Percentiles rank a stretch among this genome's conserved stretches.
Conservation (phyloP, 768 basidiomycete genomes). For the Lentinula edodes region DNA sequence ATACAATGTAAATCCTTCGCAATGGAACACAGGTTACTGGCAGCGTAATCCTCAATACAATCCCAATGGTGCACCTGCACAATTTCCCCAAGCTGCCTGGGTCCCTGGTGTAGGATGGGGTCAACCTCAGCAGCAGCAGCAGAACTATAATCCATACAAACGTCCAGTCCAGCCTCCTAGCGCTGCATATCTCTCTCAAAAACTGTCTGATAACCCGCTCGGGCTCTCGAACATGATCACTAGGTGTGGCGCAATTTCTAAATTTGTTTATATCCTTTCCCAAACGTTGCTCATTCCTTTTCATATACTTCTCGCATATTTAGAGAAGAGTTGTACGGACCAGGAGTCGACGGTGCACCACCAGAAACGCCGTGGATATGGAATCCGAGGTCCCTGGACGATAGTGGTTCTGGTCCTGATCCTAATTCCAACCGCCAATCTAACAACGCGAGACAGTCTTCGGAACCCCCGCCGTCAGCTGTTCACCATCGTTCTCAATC, state of each 20-base stretch:
- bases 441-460: constrained; percentile 10
- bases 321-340: constrained; percentile 28
- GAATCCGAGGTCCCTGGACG: constrained; percentile 45
- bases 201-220: constrained; percentile 57
- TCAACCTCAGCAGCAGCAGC: constrained; percentile 21
- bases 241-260: constrained; percentile 36
- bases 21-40: constrained; percentile 53
- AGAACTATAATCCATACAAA: constrained; percentile 56
- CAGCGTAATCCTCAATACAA: constrained; percentile 41
- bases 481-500: constrained; percentile 11
- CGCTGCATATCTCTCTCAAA: constrained; percentile 57
- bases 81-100: constrained; percentile 29
- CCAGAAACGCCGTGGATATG: constrained; percentile 69
- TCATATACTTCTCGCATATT: background rate
- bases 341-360: constrained; percentile 27
- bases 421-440: constrained; percentile 9
- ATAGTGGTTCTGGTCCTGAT: constrained; percentile 24
- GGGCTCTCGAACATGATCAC: constrained; percentile 63
- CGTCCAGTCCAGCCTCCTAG: constrained; percentile 55
- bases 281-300: background rate
- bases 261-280: background rate
- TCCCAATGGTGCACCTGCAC: constrained; percentile 9
- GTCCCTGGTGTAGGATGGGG: constrained; percentile 35
- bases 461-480: constrained; percentile 13
- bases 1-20: constrained; percentile 33